Conservation (phyloP, 371 early-diverging fungal species). For the Zychaea mexicana region DNA sequence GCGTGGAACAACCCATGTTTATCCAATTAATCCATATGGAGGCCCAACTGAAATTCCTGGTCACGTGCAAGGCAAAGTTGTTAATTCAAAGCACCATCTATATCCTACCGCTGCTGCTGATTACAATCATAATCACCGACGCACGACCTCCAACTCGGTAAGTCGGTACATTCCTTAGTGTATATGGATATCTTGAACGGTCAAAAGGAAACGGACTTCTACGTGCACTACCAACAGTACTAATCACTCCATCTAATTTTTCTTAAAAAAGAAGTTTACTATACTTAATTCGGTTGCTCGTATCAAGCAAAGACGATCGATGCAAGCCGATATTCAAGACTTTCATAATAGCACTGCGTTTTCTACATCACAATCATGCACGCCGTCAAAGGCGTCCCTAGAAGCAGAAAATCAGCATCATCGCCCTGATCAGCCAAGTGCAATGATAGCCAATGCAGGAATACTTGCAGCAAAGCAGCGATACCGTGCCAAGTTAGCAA, state of each 20-base stretch:
- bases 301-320: slow-evolving; percentile 51
- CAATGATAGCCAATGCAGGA: background rate
- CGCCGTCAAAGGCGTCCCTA: too few relatives aligned
- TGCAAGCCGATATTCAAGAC: slow-evolving; percentile 21
- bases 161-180: background rate
- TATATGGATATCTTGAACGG: background rate
- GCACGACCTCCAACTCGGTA: background rate
- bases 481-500: slow-evolving; percentile 13
- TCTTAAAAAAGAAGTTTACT: slow-evolving; percentile 7
- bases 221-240: too few relatives aligned
- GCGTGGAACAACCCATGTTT: slow-evolving; percentile 78
- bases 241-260: too few relatives aligned
- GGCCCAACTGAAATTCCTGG: slow-evolving; percentile 62
- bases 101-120: background rate
- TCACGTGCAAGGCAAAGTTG: slow-evolving; percentile 48
- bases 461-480: background rate
- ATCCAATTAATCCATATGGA: slow-evolving; percentile 71
- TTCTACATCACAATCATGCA: too few relatives aligned
- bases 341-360: background rate
- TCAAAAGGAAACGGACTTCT: background rate
- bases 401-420: too few relatives aligned
- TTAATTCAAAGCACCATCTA: slow-evolving; percentile 30
- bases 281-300: slow-evolving; percentile 45
- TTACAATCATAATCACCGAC: background rate
- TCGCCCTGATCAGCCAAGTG: too few relatives aligned